Conservation (phyloP, 2,329 filamentous ascomycete genomes). For the Ceratocystiopsis sp. region DNA sequence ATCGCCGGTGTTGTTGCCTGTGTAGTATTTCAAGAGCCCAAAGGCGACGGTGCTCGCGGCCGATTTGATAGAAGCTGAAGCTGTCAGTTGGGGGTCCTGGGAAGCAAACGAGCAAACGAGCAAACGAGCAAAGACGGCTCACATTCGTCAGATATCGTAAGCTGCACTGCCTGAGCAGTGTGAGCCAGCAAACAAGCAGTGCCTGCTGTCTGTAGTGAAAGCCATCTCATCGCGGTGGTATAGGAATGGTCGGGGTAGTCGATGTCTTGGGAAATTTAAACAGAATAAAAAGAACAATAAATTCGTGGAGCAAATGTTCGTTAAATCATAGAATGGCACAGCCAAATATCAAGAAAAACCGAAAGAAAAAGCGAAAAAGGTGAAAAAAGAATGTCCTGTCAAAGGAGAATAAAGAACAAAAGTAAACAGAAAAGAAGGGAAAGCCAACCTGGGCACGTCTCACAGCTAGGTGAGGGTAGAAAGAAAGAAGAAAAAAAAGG, state of each 20-base stretch:
- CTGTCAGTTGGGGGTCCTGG: neutral
- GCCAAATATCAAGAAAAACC: neutral
- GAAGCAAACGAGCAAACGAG: neutral
- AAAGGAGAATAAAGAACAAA: neutral
- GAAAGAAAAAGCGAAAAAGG: neutral
- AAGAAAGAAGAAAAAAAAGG: slow-evolving; percentile 6
- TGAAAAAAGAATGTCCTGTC: neutral
- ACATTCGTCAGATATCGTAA: slow-evolving; percentile 6
- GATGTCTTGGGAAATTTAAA: neutral
- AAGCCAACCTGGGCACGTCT: neutral
- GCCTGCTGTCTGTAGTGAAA: slow-evolving; percentile 1
- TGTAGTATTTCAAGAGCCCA: slow-evolving; percentile 27
- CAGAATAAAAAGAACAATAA: neutral
- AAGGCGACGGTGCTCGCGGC: slow-evolving; percentile 27
- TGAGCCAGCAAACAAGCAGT: slow-evolving; percentile 7
- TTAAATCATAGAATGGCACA: too few relatives aligned
- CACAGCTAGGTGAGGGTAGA: neutral
- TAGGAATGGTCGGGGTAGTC: too few relatives aligned
- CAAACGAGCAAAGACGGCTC: neutral
- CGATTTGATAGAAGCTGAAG: slow-evolving; percentile 31
- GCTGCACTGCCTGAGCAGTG: slow-evolving; percentile 6
- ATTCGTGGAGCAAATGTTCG: too few relatives aligned
- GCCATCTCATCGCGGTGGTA: too few relatives aligned
- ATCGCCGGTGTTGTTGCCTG: slow-evolving; percentile 42
- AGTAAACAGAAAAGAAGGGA: slow-evolving; percentile 4